Evolutionary conservation across 2,329 filamentous ascomycete species (phyloP).

Genomic region (Lithohypha guttulata): DNA sequence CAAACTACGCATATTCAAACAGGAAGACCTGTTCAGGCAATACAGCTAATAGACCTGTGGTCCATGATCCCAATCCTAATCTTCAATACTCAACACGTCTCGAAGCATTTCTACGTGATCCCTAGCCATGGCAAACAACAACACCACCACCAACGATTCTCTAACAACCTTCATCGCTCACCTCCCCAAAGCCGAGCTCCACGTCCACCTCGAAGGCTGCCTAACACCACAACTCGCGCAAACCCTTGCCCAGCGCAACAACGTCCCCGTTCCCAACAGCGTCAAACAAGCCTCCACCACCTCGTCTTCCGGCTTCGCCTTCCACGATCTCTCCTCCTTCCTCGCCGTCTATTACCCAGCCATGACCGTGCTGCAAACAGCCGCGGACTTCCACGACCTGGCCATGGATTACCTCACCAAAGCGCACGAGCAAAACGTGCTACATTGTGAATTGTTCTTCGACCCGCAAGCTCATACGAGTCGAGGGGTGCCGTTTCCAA

Average conservation of each 20-base stretch:
- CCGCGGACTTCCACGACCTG: constrained; percentile 43
- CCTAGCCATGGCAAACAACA: too few relatives aligned
- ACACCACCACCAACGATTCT: too few relatives aligned
- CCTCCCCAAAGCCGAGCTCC: constrained; percentile 38
- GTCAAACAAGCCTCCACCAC: constrained; percentile 12
- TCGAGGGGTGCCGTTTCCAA: constrained; percentile 52
- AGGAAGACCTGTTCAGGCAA: too few relatives aligned
- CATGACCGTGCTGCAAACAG: constrained; percentile 55
- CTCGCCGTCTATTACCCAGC: constrained; percentile 68
- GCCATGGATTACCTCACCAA: constrained; percentile 61
- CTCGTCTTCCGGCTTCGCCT: constrained; percentile 15
- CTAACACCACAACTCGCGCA: constrained; percentile 16
- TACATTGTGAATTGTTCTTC: constrained; percentile 70
- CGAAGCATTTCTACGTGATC: too few relatives aligned
- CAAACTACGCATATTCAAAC: too few relatives aligned
- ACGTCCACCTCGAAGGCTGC: constrained; percentile 35
- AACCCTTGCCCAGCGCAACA: constrained; percentile 16
- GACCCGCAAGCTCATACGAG: constrained; percentile 64
- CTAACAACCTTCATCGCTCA: constrained; percentile 29
- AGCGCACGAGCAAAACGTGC: constrained; percentile 53
- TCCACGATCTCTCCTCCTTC: constrained; percentile 37
- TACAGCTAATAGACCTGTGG: too few relatives aligned
- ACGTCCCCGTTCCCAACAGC: constrained; percentile 13
- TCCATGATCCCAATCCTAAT: too few relatives aligned
- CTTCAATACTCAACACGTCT: too few relatives aligned